Percentiles rank a stretch among this genome's conserved stretches.
These are phyloP conservation scores for Byssothecium circinans DNA, from an alignment of 2,329 filamentous ascomycete species.

Conservation along the genomic window DNA sequence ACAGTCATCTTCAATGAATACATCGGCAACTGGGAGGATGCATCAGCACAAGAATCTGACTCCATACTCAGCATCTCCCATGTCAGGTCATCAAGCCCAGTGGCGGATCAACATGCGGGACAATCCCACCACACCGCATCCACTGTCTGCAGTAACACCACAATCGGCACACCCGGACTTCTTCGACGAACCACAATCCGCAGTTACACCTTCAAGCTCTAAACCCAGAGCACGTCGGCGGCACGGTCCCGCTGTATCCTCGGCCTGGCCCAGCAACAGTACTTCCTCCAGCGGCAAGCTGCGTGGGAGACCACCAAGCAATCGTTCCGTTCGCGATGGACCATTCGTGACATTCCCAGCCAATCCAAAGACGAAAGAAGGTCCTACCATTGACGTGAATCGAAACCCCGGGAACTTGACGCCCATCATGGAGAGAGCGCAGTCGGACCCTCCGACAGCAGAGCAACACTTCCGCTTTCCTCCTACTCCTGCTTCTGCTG, in stretches of 20 bases:
- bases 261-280: constrained; percentile 76
- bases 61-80: constrained; percentile 48
- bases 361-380: constrained; percentile 55
- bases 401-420: constrained; percentile 47
- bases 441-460: constrained; percentile 40
- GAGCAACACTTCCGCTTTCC: constrained; percentile 44
- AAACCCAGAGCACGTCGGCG: constrained; percentile 60
- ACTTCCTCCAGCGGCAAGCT: constrained; percentile 68
- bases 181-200: constrained; percentile 68
- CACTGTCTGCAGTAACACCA: constrained; percentile 76
- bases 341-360: constrained; percentile 71
- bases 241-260: constrained; percentile 85
- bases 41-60: constrained; percentile 37
- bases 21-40: constrained; percentile 40
- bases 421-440: constrained; percentile 49
- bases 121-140: constrained; percentile 69
- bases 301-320: constrained; percentile 77
- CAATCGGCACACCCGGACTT: constrained; percentile 54
- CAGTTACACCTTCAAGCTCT: constrained; percentile 62
- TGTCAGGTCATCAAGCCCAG: constrained; percentile 46
- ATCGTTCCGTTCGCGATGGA: constrained; percentile 65
- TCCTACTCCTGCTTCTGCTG: constrained; percentile 43
- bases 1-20: constrained; percentile 40
- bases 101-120: constrained; percentile 60
- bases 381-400: constrained; percentile 50